These are phyloP conservation scores for Lagenaria siceraria DNA, from an alignment of 306 rosid species.

Conservation along the genomic window DNA sequence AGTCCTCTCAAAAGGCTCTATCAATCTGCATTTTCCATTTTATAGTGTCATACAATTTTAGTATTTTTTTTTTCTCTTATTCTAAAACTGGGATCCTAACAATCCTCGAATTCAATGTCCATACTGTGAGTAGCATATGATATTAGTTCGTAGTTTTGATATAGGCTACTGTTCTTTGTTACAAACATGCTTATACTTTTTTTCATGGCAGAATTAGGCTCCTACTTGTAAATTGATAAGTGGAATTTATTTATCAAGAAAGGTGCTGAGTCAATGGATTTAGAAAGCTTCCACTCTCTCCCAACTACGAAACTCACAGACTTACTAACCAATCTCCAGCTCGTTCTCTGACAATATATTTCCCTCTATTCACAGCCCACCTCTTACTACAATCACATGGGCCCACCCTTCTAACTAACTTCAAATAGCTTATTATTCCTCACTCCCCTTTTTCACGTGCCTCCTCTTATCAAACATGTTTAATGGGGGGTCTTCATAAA, in stretches of 20 bases:
- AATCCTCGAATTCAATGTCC: neutral
- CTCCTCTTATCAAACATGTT: no score
- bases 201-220: neutral
- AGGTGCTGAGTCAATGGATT: no score
- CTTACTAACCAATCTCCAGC: no score
- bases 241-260: no score
- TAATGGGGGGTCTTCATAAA: neutral
- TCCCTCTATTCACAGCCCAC: no score
- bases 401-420: no score
- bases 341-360: no score
- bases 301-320: no score
- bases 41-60: neutral
- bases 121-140: neutral
- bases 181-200: neutral
- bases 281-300: no score
- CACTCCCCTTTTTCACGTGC: no score
- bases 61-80: neutral
- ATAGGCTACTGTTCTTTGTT: neutral
- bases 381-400: no score
- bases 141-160: neutral
- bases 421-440: no score
- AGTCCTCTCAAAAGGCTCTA: neutral
- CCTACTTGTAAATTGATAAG: neutral
- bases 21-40: neutral
- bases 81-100: neutral